phyloP scores from a whole-genome alignment of 2,329 filamentous ascomycete genomes.

The Aulographum hederae region DNA sequence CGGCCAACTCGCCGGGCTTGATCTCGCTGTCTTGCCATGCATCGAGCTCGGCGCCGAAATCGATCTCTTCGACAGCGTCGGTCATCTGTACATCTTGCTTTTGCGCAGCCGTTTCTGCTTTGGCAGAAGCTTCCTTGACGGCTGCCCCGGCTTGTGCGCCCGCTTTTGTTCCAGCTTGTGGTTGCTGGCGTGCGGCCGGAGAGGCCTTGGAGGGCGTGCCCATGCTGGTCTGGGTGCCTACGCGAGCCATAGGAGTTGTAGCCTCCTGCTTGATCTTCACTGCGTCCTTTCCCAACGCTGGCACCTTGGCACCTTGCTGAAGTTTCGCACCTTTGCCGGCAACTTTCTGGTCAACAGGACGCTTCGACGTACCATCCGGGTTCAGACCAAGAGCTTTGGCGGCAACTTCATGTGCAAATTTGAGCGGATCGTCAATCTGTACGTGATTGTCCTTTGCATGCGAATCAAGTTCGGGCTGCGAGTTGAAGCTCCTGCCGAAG shows the following conservation, averaged over 20 bases:
- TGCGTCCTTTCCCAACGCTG: neutral
- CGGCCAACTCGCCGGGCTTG: slow-evolving; percentile 1
- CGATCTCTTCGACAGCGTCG: neutral
- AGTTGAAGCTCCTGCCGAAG: neutral
- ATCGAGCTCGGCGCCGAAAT: neutral
- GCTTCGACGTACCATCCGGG: slow-evolving; percentile 1
- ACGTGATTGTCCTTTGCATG: slow-evolving; percentile 1
- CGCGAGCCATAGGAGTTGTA: slow-evolving; percentile 4
- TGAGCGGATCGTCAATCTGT: slow-evolving; percentile 1
- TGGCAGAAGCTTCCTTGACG: neutral
- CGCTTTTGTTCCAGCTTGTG: neutral
- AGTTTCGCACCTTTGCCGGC: neutral
- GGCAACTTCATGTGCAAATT: slow-evolving; percentile 2
- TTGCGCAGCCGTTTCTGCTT: neutral
- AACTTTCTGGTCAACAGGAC: neutral
- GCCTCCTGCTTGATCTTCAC: slow-evolving; percentile 1
- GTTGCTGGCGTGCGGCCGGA: slow-evolving; percentile 1
- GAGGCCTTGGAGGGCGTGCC: slow-evolving; percentile 1
- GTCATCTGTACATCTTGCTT: slow-evolving; percentile 1
- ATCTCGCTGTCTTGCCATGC: slow-evolving; percentile 1
- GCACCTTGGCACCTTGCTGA: neutral
- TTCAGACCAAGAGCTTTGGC: slow-evolving; percentile 3
- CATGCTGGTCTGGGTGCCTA: neutral
- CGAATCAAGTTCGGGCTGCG: slow-evolving; percentile 1
- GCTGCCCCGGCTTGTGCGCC: neutral